Conservation (phyloP, 805 yeast genomes). For the Teunomyces aglyptinius region DNA sequence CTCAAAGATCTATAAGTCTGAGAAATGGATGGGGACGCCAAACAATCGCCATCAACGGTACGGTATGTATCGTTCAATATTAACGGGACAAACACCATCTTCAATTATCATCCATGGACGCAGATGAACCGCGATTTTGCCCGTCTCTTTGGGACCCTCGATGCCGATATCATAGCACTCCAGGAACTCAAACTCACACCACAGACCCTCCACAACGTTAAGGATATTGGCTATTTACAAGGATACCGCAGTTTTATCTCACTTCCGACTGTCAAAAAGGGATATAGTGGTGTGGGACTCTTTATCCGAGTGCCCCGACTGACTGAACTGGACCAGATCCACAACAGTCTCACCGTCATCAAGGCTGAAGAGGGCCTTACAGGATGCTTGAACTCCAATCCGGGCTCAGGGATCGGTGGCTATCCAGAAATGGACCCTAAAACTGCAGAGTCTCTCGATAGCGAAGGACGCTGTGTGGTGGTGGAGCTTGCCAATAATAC, state of each 20-base stretch:
- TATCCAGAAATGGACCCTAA: slow-evolving; percentile 48
- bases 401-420: slow-evolving; percentile 57
- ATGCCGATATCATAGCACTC: slow-evolving; percentile 77
- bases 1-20: not conserved
- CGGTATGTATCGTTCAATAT: slow-evolving; percentile 76
- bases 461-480: slow-evolving; percentile 81
- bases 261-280: slow-evolving; percentile 65
- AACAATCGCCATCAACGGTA: slow-evolving; percentile 14
- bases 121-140: slow-evolving; percentile 36
- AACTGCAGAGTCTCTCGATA: slow-evolving; percentile 53
- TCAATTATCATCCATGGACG: slow-evolving; percentile 85
- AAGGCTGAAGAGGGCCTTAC: slow-evolving; percentile 92
- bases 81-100: slow-evolving; percentile 77
- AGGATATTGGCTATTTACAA: slow-evolving; percentile 52
- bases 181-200: slow-evolving; percentile 74
- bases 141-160: slow-evolving; percentile 49
- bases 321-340: slow-evolving; percentile 37
- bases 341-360: slow-evolving; percentile 48
- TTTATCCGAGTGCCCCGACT: slow-evolving; percentile 57
- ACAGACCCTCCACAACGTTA: slow-evolving; percentile 18
- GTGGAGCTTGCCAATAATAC: slow-evolving; percentile 65
- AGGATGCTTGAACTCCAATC: slow-evolving; percentile 39
- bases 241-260: slow-evolving; percentile 67
- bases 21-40: not conserved
- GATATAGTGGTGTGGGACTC: slow-evolving; percentile 91